Evolutionary conservation across 129 eudicot species (phyloP).

Genomic region (Flaveria sonorensis): DNA sequence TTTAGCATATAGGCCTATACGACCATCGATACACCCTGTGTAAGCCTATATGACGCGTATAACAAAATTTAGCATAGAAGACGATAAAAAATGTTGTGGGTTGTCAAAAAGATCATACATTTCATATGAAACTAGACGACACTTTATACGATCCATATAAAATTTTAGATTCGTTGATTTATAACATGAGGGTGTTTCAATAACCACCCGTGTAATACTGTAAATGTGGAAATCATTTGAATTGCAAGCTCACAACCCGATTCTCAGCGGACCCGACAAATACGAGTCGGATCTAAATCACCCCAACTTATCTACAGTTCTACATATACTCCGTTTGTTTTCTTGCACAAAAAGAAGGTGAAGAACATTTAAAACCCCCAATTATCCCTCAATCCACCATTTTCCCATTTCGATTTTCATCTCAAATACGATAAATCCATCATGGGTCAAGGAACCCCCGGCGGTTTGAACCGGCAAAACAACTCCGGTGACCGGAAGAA

Average conservation of each 20-base stretch:
- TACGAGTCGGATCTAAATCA: neutral
- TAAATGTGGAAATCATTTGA: too few species aligned
- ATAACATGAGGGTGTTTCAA: too few species aligned
- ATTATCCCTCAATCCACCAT: neutral
- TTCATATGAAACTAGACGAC: too few species aligned
- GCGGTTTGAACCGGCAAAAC: constrained; percentile 72
- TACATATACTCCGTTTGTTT: neutral
- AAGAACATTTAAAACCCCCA: constrained; percentile 21
- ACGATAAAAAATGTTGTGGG: too few species aligned
- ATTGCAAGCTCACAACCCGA: constrained; percentile 7
- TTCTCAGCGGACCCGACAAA: neutral
- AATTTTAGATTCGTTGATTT: too few species aligned
- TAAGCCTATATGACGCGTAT: too few species aligned
- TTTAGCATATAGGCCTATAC: too few species aligned
- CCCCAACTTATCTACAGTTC: neutral
- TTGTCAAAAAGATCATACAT: too few species aligned
- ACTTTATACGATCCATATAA: too few species aligned
- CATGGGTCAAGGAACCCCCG: constrained; percentile 95
- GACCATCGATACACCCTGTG: too few species aligned
- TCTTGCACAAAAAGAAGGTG: constrained; percentile 41
- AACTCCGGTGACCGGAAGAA: constrained; percentile 60
- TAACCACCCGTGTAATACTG: too few species aligned
- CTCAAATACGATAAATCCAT: neutral
- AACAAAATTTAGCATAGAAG: too few species aligned
- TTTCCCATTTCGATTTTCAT: constrained; percentile 16